A percentile compares a stretch with the other conserved stretches of the same genome.
These are phyloP conservation scores for Monascus ruber DNA, from an alignment of 2,329 filamentous ascomycete genomes.

Conservation along the genomic window DNA sequence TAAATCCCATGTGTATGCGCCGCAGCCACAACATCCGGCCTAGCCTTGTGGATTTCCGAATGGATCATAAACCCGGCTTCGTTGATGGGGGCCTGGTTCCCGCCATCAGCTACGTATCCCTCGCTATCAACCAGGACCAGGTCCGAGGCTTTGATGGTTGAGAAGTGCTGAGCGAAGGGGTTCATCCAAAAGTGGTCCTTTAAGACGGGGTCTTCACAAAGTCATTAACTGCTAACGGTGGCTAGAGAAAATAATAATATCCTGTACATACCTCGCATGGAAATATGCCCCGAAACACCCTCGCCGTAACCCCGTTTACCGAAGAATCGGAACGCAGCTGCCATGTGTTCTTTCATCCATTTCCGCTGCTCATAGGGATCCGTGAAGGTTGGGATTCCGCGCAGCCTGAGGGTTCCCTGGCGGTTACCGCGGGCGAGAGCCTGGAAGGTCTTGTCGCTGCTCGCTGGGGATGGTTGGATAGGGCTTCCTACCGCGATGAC, in stretches of 20 bases:
- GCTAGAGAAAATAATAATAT: not conserved
- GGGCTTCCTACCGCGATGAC: no score
- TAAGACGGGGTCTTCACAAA: constrained; percentile 19
- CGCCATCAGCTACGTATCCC: constrained; percentile 30
- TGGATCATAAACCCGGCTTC: constrained; percentile 49
- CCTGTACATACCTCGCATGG: constrained; percentile 19
- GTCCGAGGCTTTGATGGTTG: constrained; percentile 30
- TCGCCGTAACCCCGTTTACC: constrained; percentile 31
- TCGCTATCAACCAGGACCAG: constrained; percentile 30
- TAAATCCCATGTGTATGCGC: constrained; percentile 49
- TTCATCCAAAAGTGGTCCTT: constrained; percentile 32
- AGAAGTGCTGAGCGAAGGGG: constrained; percentile 30
- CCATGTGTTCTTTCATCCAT: constrained; percentile 42
- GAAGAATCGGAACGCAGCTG: constrained; percentile 31
- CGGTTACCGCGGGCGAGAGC: constrained; percentile 24
- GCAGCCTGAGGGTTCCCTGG: constrained; percentile 23
- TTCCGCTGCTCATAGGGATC: constrained; percentile 36
- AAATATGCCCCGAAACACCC: constrained; percentile 33
- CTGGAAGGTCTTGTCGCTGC: constrained; percentile 13
- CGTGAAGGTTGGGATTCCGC: constrained; percentile 28
- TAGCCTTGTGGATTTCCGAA: constrained; percentile 47
- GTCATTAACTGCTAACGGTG: not conserved
- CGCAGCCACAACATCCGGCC: constrained; percentile 48
- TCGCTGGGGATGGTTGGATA: no score
- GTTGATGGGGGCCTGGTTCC: constrained; percentile 28